phyloP scores from a whole-genome alignment of 2,329 filamentous ascomycete species.

The Calonectria multiphialidica region DNA sequence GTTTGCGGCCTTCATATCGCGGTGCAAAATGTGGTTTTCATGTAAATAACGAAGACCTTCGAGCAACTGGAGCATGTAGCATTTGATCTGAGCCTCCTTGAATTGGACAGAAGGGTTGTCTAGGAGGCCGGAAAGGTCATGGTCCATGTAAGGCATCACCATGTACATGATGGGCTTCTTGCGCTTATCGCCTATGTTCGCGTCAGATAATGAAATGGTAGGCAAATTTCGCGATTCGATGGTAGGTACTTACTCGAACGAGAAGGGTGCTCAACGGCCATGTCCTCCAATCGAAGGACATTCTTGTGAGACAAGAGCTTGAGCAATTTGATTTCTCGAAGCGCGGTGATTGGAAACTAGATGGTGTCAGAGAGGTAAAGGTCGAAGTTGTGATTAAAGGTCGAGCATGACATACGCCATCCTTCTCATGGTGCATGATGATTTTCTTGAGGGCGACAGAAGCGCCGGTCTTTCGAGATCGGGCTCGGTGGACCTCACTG shows the following conservation, averaged over 20 bases:
- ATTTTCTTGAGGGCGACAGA: conserved; percentile 97
- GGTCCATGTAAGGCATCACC: conserved; percentile 99
- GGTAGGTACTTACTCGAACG: conserved; percentile 63
- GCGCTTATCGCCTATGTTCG: conserved; percentile 75
- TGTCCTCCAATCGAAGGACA: conserved; percentile 88
- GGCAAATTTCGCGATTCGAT: neutral
- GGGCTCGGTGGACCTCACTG: conserved; percentile 91
- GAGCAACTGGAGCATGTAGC: conserved; percentile 94
- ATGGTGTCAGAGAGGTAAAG: conserved; percentile 23
- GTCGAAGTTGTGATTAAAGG: neutral
- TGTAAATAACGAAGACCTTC: conserved; percentile 93
- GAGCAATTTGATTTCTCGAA: conserved; percentile 96
- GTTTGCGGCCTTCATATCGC: conserved; percentile 99
- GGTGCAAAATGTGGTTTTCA: conserved; percentile 88
- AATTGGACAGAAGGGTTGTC: conserved; percentile 94
- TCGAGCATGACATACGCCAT: conserved; percentile 73
- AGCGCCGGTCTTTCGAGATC: conserved; percentile 78
- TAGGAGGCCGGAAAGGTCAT: conserved; percentile 95
- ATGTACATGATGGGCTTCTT: conserved; percentile 95
- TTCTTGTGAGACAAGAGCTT: conserved; percentile 96
- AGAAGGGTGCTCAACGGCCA: conserved; percentile 87
- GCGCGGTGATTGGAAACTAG: conserved; percentile 95
- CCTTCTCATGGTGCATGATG: conserved; percentile 99
- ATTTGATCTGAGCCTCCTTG: conserved; percentile 93
- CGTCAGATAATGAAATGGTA: conserved; percentile 22